Evolutionary conservation across 768 basidiomycete genomes (phyloP), one percentile per base, ranked within the genome.

Genomic region (Lyophyllum atratum): DNA sequence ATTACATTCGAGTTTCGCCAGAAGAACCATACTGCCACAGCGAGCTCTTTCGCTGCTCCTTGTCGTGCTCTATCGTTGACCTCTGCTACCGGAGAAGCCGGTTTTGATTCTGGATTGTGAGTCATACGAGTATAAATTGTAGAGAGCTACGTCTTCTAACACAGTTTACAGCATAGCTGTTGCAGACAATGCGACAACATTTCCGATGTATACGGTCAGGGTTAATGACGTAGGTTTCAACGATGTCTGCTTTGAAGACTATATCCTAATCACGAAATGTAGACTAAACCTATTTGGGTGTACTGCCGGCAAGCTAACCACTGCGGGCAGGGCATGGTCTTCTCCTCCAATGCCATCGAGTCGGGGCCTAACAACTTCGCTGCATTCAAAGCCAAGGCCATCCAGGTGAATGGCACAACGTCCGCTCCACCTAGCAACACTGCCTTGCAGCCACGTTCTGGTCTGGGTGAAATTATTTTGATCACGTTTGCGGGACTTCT

Each of bases 311-410:
- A 84, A 62, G 48, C 58, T 2, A 68, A 62, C 42, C 85, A 87
- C 66, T 86, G 85, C 64, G 77, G 76, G 0, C 65, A 70, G 43
- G 85, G 85, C 47, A 86, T 86, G 85, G 83, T 85, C 49, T 85
- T 85, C 69, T 68, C 81, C 22, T 74, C 74, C 58, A 88, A 85
- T 66, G 77, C 85, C 12, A 70, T 76, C 29, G 81, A 80, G 59
- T 59, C 70, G 2, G 76, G 82, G n/a, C 56, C 77, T 21, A 81
- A 83, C 60, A 83, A 66, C 63, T 86, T 82, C 62, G 76, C 66
- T 19, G 84, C 83, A 4, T 86, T 85, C 76, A 56, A 74, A 48
- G 73, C 73, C 2, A 70, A 71, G 19, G 84, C 83, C 9, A 77
- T 75, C 60, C 64, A 73, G 57, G 61, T 74, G 52, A 80, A 80